These are phyloP conservation scores for Backusella psychrophila DNA, from an alignment of 192 early-diverging fungal genomes.

Conservation along the genomic window DNA sequence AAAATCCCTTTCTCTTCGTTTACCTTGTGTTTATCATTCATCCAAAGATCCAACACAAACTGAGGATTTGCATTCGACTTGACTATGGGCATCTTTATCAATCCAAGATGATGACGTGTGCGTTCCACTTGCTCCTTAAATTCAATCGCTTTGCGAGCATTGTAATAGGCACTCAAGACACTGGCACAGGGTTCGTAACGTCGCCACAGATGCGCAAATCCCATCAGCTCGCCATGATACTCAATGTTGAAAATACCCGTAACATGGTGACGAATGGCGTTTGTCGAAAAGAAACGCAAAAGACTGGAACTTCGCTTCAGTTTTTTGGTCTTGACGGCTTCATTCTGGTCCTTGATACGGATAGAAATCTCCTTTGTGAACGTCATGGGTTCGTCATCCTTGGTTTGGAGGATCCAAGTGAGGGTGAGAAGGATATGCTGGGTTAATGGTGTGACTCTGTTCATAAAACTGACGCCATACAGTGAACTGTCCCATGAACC, in stretches of 20 bases:
- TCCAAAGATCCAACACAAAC: background rate
- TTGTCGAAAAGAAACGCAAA: background rate
- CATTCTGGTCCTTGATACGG: conserved; percentile 48
- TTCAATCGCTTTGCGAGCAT: background rate
- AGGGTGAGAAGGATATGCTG: conserved; percentile 56
- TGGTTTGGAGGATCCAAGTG: conserved; percentile 51
- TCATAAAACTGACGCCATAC: conserved; percentile 60
- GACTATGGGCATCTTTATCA: background rate
- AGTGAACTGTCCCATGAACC: conserved; percentile 81
- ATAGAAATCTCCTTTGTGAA: conserved; percentile 59
- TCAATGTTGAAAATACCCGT: background rate
- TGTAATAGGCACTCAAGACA: background rate
- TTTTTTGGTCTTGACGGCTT: background rate
- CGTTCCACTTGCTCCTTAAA: background rate
- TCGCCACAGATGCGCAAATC: background rate
- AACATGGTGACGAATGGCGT: background rate
- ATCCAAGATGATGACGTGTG: background rate
- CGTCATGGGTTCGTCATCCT: conserved; percentile 41
- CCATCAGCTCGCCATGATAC: background rate
- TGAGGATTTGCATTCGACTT: background rate
- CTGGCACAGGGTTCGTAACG: background rate
- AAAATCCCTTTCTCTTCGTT: background rate
- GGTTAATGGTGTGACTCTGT: conserved; percentile 53
- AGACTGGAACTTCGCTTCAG: background rate
- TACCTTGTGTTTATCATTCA: background rate